A percentile compares a stretch with the other conserved stretches of the same genome.
phyloP scores from a whole-genome alignment of 306 rosid genomes.

The Cucurbita argyrosperma region DNA sequence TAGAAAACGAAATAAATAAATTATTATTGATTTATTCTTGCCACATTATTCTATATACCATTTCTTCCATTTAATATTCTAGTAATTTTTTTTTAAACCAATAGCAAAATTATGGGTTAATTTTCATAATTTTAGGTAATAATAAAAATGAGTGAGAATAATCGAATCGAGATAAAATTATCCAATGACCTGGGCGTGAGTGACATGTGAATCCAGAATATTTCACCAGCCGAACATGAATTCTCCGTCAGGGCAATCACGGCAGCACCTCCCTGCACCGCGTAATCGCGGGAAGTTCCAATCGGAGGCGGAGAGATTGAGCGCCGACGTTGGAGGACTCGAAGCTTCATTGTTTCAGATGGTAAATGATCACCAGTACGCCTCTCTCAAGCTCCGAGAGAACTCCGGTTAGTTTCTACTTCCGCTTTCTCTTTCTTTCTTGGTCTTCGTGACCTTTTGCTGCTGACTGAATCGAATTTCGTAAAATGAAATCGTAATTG shows the following conservation, averaged over 20 bases:
- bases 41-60: no score
- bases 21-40: no score
- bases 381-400: constrained; percentile 37
- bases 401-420: constrained; percentile 27
- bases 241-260: background rate
- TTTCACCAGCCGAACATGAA: background rate
- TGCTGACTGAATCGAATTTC: background rate
- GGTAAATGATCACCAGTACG: constrained; percentile 29
- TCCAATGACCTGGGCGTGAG: background rate
- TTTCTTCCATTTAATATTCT: no score
- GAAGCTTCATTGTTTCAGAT: constrained; percentile 44
- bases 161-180: background rate
- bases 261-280: constrained; percentile 8
- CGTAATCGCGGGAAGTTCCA: constrained; percentile 11
- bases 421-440: background rate
- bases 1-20: no score
- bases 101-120: no score
- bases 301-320: constrained; percentile 10
- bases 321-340: constrained; percentile 22
- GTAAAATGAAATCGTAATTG: background rate
- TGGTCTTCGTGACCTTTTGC: background rate
- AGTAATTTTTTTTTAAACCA: no score
- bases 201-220: background rate
- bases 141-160: no score
- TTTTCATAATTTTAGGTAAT: no score